Base-by-base conservation (phyloP, 176 grass and related monocot genomes). In the Thinopyrum elongatum region DNA sequence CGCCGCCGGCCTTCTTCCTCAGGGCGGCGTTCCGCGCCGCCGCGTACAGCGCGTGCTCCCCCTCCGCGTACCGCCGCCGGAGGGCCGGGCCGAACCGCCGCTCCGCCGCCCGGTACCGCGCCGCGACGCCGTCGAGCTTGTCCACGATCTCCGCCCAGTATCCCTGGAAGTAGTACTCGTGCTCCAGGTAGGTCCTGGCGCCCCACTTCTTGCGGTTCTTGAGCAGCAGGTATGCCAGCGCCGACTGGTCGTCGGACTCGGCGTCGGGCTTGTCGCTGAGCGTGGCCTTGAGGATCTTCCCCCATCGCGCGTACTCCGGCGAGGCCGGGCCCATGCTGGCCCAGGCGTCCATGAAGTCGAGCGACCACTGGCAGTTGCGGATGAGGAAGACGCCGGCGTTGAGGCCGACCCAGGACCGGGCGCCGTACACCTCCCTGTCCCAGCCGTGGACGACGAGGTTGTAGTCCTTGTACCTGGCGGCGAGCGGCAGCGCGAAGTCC, bases 331-430 rank as follows among this genome's bases (percentile, higher is more conserved):
- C 89, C 87, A 87, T 90, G 1, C 84, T 17, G 4, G 90, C 92
- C 92, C 92, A 94, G 10, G 17, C 58, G 81, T 71, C 90, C 81
- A 94, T 83, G 87, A 98, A 77, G 77, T 98, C 95, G 21, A 98
- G 85, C 49, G 91, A 80, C 95, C 93, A 95, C 80, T 98, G 95
- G 93, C 95, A 98, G 65, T 98, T 98, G 12, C 95, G 89, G 91
- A 95, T 87, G 71, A 98, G 81, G 80, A 98, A 92, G 14, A 95
- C 93, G 38, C 93, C 91, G 19, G 93, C 93, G 90, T 95, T 98
- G 72, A 95, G 85, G 75, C 93, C 87, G 26, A 95, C 60, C 95
- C 95, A 95, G 7, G 93, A 95, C 39, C 53, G 26, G 30, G 2
- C 4, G 16, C 35, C 80, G 82, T 86, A 95, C 0, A 98, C 76